phyloP scores from a whole-genome alignment of 768 basidiomycete species.

The Xerocomellus chrysenteron region DNA sequence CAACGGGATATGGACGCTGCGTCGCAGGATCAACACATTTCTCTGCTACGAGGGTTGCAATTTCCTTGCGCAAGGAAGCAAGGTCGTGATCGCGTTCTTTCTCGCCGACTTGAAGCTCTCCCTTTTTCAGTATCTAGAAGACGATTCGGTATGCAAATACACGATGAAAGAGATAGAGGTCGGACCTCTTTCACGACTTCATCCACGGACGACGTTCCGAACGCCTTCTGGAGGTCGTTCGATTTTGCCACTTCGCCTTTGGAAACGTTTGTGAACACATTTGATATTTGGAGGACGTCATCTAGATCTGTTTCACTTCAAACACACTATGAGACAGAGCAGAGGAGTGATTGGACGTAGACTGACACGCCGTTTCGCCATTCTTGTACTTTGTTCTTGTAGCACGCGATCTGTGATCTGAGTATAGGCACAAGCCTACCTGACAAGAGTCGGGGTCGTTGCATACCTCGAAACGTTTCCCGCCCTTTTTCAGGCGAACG shows the following conservation, averaged over 20 bases:
- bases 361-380: conserved; percentile 89
- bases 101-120: conserved; percentile 95
- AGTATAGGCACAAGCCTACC: neutral
- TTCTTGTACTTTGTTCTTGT: conserved; percentile 99
- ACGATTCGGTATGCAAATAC: neutral
- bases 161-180: neutral
- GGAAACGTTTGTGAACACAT: conserved; percentile 94
- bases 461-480: conserved; percentile 91
- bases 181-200: conserved; percentile 81
- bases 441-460: neutral
- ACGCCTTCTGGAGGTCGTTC: conserved; percentile 89
- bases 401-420: conserved; percentile 80
- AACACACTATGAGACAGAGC: conserved; percentile 4
- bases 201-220: conserved; percentile 69
- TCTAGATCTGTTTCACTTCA: conserved; percentile 86
- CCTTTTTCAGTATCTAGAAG: conserved; percentile 87
- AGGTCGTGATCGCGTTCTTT: conserved; percentile 95
- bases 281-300: conserved; percentile 94
- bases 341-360: neutral
- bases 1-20: conserved; percentile 86
- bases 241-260: conserved; percentile 92
- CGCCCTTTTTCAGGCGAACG: conserved; percentile 94
- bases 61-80: conserved; percentile 77
- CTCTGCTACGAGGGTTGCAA: conserved; percentile 91
- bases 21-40: conserved; percentile 94